These are phyloP conservation scores for Colletotrichum lindemuthianum DNA, from an alignment of 2,329 filamentous ascomycete species.

Conservation along the genomic window DNA sequence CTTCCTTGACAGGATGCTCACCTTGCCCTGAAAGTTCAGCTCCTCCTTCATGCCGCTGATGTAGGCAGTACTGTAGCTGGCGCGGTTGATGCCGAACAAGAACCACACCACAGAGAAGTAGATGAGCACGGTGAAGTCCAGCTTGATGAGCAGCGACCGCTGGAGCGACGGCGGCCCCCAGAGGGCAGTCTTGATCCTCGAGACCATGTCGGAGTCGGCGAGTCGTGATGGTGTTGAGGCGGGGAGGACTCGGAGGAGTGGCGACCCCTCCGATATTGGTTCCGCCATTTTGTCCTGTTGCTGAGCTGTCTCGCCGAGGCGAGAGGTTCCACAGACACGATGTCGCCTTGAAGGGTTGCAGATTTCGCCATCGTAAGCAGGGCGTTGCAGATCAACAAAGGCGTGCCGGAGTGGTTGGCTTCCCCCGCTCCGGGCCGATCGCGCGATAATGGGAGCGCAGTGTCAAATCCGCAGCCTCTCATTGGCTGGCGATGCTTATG, in stretches of 20 bases:
- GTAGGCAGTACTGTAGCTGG: conserved; percentile 54
- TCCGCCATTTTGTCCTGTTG: conserved; percentile 7
- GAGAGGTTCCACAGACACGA: conserved; percentile 16
- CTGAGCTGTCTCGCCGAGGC: background rate
- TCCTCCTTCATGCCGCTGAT: conserved; percentile 54
- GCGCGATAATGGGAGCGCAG: background rate
- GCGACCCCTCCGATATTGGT: conserved; percentile 17
- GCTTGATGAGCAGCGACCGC: conserved; percentile 47
- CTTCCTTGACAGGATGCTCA: background rate
- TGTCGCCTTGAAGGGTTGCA: conserved; percentile 30
- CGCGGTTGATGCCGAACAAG: conserved; percentile 55
- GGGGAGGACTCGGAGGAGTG: conserved; percentile 19
- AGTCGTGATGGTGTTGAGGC: background rate
- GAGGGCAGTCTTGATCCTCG: conserved; percentile 17
- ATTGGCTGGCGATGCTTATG: no score
- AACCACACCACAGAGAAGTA: conserved; percentile 61
- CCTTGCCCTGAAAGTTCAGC: conserved; percentile 48
- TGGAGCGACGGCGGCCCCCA: conserved; percentile 36
- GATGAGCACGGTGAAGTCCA: conserved; percentile 52
- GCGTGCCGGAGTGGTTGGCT: background rate
- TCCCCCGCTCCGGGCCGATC: background rate
- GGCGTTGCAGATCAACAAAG: background rate
- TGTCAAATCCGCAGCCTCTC: no score
- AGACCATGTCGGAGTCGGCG: conserved; percentile 7
- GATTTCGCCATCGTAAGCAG: conserved; percentile 25